Evolutionary conservation across 768 basidiomycete species (phyloP).

Genomic region (Phanerochaete sordida): DNA sequence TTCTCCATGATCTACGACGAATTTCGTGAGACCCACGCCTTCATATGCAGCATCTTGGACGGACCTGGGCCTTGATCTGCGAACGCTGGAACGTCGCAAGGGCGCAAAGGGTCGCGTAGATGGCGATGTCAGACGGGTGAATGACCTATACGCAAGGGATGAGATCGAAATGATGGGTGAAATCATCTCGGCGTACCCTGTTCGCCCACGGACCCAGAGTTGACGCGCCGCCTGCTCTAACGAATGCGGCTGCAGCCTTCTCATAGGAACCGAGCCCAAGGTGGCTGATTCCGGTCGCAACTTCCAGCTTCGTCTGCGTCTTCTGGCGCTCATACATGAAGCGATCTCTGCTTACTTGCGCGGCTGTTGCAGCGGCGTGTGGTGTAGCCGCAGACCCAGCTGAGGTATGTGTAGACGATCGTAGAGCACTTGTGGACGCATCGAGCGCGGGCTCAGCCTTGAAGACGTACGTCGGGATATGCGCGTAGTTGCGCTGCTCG

Average conservation of each 20-base stretch:
- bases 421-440: conserved; percentile 28
- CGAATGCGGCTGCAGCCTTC: conserved; percentile 72
- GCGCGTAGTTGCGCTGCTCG: conserved; percentile 82
- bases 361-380: conserved; percentile 20
- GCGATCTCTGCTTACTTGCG: conserved; percentile 38
- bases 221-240: conserved; percentile 61
- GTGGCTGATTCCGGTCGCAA: conserved; percentile 75
- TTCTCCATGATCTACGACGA: conserved; percentile 54
- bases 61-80: conserved; percentile 54
- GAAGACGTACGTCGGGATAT: conserved; percentile 89
- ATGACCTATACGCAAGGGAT: conserved; percentile 48
- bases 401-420: not conserved
- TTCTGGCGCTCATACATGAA: conserved; percentile 59
- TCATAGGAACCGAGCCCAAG: conserved; percentile 73
- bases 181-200: conserved; percentile 38
- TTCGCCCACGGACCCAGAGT: conserved; percentile 78
- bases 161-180: not conserved
- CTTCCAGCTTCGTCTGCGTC: conserved; percentile 74
- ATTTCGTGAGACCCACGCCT: not conserved
- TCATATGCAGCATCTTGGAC: not conserved
- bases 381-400: conserved; percentile 1
- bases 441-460: conserved; percentile 94
- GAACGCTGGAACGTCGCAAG: conserved; percentile 73
- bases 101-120: conserved; percentile 82
- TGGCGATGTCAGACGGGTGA: conserved; percentile 78